phyloP scores from a whole-genome alignment of 2,329 filamentous ascomycete genomes.

The Epichloe uncinata region DNA sequence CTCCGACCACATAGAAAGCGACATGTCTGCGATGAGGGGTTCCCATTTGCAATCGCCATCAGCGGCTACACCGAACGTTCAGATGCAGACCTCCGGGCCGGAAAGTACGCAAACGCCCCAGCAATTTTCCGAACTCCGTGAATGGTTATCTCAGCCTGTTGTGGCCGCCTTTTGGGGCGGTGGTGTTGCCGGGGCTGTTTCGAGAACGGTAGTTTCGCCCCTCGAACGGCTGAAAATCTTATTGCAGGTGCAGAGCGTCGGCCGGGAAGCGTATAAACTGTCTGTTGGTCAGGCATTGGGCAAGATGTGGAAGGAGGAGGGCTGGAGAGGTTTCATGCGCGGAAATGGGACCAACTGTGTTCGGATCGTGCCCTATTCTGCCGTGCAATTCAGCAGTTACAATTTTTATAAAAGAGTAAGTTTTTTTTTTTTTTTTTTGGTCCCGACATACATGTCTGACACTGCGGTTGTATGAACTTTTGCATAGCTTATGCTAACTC shows the following conservation, averaged over 20 bases:
- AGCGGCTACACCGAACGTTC: slow-evolving; percentile 1
- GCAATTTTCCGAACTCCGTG: slow-evolving; percentile 23
- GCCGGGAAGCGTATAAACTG: slow-evolving; percentile 84
- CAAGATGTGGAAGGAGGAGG: slow-evolving; percentile 97
- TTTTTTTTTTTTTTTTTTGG: not conserved
- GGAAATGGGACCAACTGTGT: slow-evolving; percentile 98
- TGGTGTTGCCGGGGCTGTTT: slow-evolving; percentile 91
- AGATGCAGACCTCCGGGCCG: slow-evolving; percentile 15
- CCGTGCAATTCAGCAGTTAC: slow-evolving; percentile 96
- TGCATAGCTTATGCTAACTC: not conserved
- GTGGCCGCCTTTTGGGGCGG: slow-evolving; percentile 88
- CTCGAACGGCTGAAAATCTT: slow-evolving; percentile 94
- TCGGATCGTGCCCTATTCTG: slow-evolving; percentile 94
- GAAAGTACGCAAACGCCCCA: slow-evolving; percentile 11
- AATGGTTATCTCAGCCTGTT: slow-evolving; percentile 64
- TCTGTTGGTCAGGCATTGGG: slow-evolving; percentile 75
- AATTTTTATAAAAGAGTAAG: slow-evolving; percentile 89
- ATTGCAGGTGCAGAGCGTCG: slow-evolving; percentile 88
- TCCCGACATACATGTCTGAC: not conserved
- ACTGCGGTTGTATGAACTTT: not conserved
- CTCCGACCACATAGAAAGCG: slow-evolving; percentile 2
- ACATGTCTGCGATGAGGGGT: slow-evolving; percentile 20
- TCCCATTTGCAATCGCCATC: slow-evolving; percentile 7
- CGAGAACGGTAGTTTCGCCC: slow-evolving; percentile 89
- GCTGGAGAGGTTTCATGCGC: slow-evolving; percentile 93